Conservation (phyloP, 257 asterid genomes). For the Nicotiana sylvestris region DNA sequence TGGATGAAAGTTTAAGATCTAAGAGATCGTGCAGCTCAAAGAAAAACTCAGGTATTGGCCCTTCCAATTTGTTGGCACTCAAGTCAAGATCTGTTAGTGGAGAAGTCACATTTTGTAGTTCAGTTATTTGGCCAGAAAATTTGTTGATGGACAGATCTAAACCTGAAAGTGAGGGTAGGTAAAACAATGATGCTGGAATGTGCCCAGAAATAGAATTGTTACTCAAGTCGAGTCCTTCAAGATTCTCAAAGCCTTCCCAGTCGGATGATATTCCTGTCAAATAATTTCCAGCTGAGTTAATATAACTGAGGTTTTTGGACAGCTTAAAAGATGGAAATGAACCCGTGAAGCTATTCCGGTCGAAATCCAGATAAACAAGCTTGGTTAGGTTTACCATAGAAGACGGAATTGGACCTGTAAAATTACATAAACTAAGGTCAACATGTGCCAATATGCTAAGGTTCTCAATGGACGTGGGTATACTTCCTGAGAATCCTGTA, state of each 20-base stretch:
- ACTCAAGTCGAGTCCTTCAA: slow-evolving; percentile 33
- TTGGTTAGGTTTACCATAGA: slow-evolving; percentile 37
- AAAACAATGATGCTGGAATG: slow-evolving; percentile 43
- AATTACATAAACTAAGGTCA: slow-evolving; percentile 32
- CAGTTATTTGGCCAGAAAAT: slow-evolving; percentile 44
- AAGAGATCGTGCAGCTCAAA: slow-evolving; percentile 4
- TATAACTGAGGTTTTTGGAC: slow-evolving; percentile 26
- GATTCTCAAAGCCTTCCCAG: slow-evolving; percentile 43
- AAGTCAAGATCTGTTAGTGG: slow-evolving; percentile 18
- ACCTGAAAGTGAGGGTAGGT: slow-evolving; percentile 19
- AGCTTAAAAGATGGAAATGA: slow-evolving; percentile 43
- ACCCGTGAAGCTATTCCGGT: slow-evolving; percentile 34
- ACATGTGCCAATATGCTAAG: slow-evolving; percentile 34
- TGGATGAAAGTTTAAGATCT: slow-evolving; percentile 1
- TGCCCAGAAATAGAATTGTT: slow-evolving; percentile 47
- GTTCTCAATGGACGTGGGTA: slow-evolving; percentile 47
- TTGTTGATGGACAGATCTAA: slow-evolving; percentile 38
- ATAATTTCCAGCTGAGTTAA: slow-evolving; percentile 22
- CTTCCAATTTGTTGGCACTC: slow-evolving; percentile 14
- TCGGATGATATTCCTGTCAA: slow-evolving; percentile 33
- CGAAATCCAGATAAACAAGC: slow-evolving; percentile 36
- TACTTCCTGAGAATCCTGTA: slow-evolving; percentile 41
- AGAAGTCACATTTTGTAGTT: slow-evolving; percentile 19
- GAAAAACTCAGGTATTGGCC: slow-evolving; percentile 13
- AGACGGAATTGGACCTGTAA: slow-evolving; percentile 48